Conservation (phyloP, 2,329 filamentous ascomycete species). For the Botrytis hyacinthi region DNA sequence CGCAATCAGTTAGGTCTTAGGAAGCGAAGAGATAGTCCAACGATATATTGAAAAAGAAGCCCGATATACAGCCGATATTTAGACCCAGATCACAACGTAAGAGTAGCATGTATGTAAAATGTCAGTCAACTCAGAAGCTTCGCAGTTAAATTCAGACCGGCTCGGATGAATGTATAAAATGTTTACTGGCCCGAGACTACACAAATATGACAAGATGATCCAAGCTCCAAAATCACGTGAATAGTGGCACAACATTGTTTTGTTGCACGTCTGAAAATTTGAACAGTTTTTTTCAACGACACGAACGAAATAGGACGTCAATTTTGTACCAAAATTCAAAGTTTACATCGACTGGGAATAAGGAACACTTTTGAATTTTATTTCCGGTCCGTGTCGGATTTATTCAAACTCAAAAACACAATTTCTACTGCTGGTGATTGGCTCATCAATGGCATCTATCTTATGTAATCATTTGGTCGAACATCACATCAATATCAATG, state of each 20-base stretch:
- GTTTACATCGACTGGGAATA: background rate
- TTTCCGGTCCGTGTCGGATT: background rate
- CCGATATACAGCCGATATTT: background rate
- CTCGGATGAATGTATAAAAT: background rate
- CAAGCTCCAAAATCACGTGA: background rate
- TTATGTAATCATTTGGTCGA: background rate
- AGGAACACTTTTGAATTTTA: background rate
- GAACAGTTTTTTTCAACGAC: background rate
- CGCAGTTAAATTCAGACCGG: background rate
- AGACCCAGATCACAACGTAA: background rate
- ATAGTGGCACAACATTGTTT: background rate
- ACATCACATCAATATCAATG: background rate
- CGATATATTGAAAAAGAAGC: background rate
- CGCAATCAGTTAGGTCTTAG: background rate
- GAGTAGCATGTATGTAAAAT: background rate
- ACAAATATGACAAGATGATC: background rate
- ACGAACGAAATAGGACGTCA: background rate
- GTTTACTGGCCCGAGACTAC: background rate
- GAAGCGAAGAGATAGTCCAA: background rate
- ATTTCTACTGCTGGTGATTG: background rate
- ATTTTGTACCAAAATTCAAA: background rate
- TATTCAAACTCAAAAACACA: background rate
- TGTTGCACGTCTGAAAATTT: background rate
- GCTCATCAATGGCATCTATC: background rate
- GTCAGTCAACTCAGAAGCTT: background rate